Base-by-base conservation (phyloP, 768 basidiomycete genomes). In the Boletellus ananas region DNA sequence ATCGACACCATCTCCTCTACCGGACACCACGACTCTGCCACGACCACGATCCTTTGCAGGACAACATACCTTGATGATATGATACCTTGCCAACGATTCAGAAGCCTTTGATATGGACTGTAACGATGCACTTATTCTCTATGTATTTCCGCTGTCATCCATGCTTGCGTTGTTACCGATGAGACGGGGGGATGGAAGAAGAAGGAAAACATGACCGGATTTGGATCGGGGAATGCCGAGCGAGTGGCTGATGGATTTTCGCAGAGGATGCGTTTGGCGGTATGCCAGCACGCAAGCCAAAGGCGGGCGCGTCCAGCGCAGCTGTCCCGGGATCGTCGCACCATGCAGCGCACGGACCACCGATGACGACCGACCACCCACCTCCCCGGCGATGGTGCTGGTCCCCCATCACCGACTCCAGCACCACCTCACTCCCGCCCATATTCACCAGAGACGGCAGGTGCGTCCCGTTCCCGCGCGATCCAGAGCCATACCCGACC, bases 361-460 rank as follows among this genome's bases (percentile, higher is more conserved):
- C 39, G 48, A 49, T 18, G 44, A n/a, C 49, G 2, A 38, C 41
- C 37, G 39, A 12, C 43, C 41, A 38, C 5, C 37, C 35, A 38
- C 48, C 47, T 17, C 50, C 51, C 10, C 63, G 59, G 51, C 55
- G 34, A 58, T 70, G 69, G 87, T 70, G 79, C 46, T 91, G 89
- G 89, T 74, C 77, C 49, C 76, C 80, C 42, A 73, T 93, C 50
- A 81, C 87, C 34, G 86, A 90, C 68, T 75, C 83, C 10, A 77
- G 76, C 45, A 76, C 79, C 38, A 86, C 78, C 57, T 78, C 72
- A 54, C 76, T 78, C 34, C 79, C 89, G 6, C 85, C 90, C 34
- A 71, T 93, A 55, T 93, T 94, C 68, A 91, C 92, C 25, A 87
- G 78, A 66, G 93, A 97, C 69, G 90, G 90, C 70, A 84, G 83